Percentiles rank a stretch among this genome's conserved stretches.
These are phyloP conservation scores for Sclerotinia glacialis DNA, from an alignment of 2,329 filamentous ascomycete species.

Conservation along the genomic window DNA sequence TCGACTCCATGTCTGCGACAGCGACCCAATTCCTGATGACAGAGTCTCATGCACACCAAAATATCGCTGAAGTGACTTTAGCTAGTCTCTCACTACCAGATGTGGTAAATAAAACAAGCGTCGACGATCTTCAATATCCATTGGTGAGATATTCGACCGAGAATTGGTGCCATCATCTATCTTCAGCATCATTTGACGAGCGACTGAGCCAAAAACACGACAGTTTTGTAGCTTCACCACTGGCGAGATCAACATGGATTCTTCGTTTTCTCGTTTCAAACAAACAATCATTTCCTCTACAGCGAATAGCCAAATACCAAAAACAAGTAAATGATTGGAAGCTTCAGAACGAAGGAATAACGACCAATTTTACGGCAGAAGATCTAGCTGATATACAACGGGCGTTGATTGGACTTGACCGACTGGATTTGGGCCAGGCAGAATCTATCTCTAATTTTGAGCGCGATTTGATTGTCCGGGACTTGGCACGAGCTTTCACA, in stretches of 20 bases:
- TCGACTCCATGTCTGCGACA: constrained; percentile 18
- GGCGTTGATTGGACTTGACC: constrained; percentile 15
- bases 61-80: constrained; percentile 3
- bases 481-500: constrained; percentile 19
- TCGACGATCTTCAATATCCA: constrained; percentile 15
- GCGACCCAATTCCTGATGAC: constrained; percentile 18
- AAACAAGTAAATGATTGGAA: constrained; percentile 16
- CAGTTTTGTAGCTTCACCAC: not conserved
- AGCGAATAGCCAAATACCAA: constrained; percentile 18
- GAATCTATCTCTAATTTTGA: constrained; percentile 15
- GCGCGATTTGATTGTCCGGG: constrained; percentile 11
- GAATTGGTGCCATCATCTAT: constrained; percentile 19
- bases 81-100: constrained; percentile 3
- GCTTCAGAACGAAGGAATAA: not conserved
- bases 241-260: constrained; percentile 20
- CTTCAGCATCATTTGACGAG: constrained; percentile 1
- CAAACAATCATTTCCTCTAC: constrained; percentile 14
- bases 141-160: constrained; percentile 13
- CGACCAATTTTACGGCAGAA: constrained; percentile 3
- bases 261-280: constrained; percentile 8
- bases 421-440: not conserved
- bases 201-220: not conserved
- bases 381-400: constrained; percentile 21
- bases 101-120: not conserved
- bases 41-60: constrained; percentile 13